Evolutionary conservation across 345 rosid genomes (phyloP), one percentile per base, ranked within the genome.

Genomic region (Pistacia integerrima): DNA sequence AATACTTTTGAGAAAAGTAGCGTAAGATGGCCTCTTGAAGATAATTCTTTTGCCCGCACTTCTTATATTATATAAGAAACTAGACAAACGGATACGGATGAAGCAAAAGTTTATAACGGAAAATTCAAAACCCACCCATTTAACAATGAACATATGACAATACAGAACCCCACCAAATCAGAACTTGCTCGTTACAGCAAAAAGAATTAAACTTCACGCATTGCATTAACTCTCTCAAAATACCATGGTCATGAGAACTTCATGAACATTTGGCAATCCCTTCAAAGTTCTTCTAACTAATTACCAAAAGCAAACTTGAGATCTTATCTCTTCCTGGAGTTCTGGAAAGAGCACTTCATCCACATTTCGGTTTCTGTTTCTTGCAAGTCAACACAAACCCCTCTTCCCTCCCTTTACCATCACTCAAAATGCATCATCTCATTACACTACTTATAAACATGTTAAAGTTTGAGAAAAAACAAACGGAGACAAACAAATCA

Each of bases 341-440:
- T 62, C 69, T 41, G 65, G 63, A 46, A 35, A 67, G 69, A 35
- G 14, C 30, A 13, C n/a, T 57, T 61, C 11, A 56, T 59, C 38
- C 56, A 70, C 20, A 64, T 5, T 52, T 83, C 48, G 65, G 84
- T 87, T 81, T 76, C 59, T 77, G 69, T 90, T 88, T 76, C 97
- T 89, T 90, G 88, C 89, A 92, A 92, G 94, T 67, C 82, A 88
- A 82, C 48, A 33, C 82, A 38, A 67, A 69, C 18, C 11, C 58
- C n/a, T 12, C 70, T 80, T 49, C 66, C 69, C 72, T 78, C 33
- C 70, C 88, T 86, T 84, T 5, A 11, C 79, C 58, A 76, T 44
- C 78, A 87, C 88, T 84, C 90, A 56, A 79, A 51, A 64, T 60
- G 60, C 64, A 73, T 73, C 10, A 68, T 76, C 36, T 44, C 28